Evolutionary conservation across 2,329 filamentous ascomycete species (phyloP).

Genomic region (Paraconiothyrium brasiliense): DNA sequence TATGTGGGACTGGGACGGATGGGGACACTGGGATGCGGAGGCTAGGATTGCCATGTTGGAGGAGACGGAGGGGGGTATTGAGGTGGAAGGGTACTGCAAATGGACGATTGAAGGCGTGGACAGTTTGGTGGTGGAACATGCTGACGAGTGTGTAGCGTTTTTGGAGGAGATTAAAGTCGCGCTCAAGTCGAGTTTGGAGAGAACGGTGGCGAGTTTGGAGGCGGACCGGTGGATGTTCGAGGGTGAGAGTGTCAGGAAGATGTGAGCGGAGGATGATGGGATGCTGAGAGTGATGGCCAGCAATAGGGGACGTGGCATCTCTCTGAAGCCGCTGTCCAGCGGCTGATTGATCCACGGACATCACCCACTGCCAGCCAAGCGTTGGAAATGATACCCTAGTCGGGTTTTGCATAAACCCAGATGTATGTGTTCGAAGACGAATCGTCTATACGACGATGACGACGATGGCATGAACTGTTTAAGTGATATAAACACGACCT

Average conservation of each 20-base stretch:
- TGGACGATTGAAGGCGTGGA: conserved; percentile 19
- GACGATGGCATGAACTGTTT: neutral
- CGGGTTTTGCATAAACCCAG: neutral
- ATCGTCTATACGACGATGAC: neutral
- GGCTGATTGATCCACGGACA: neutral
- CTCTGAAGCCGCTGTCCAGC: neutral
- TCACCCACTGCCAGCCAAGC: neutral
- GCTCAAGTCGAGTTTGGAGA: conserved; percentile 71
- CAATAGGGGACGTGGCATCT: neutral
- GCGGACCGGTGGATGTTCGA: conserved; percentile 96
- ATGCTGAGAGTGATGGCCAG: neutral
- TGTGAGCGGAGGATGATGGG: neutral
- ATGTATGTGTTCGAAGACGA: neutral
- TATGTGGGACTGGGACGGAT: neutral
- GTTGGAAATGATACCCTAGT: conserved; percentile 5
- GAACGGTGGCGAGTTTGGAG: conserved; percentile 76
- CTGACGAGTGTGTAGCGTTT: conserved; percentile 16
- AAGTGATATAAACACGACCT: neutral
- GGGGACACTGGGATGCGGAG: conserved; percentile 4
- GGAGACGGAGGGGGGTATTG: neutral
- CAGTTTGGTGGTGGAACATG: neutral
- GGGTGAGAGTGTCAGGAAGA: conserved; percentile 57
- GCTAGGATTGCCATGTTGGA: neutral
- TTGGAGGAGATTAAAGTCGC: conserved; percentile 56
- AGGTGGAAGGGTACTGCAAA: neutral